Evolutionary conservation across 1,284 basidiomycete species (phyloP).

Genomic region (Apiotrichum gracile): DNA sequence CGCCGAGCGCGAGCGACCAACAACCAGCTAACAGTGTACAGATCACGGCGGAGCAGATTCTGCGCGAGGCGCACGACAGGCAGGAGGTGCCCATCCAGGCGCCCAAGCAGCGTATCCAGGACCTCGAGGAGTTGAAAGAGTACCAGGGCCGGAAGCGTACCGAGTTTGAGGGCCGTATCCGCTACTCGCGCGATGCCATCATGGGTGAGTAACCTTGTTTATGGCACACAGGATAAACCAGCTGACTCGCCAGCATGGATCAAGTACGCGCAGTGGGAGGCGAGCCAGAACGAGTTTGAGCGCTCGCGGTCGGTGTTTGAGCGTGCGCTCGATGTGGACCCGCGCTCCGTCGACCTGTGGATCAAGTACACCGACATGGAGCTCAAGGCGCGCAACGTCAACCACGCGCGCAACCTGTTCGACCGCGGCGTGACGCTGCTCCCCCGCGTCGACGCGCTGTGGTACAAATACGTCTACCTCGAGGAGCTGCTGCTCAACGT

Average conservation of each 20-base stretch:
- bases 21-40: constrained; percentile 35
- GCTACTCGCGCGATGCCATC: constrained; percentile 63
- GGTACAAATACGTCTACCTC: constrained; percentile 99
- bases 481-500: constrained; percentile 96
- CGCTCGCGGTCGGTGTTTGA: constrained; percentile 92
- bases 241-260: constrained; percentile 51
- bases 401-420: constrained; percentile 93
- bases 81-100: constrained; percentile 87
- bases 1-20: too few species aligned
- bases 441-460: constrained; percentile 81
- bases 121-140: constrained; percentile 94
- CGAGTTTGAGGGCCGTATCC: constrained; percentile 93
- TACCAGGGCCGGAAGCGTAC: constrained; percentile 90
- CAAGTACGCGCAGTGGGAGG: constrained; percentile 65
- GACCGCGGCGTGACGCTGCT: constrained; percentile 94
- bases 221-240: background rate
- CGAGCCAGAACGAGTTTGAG: constrained; percentile 93
- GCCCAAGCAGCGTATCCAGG: constrained; percentile 91
- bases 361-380: constrained; percentile 97
- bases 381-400: constrained; percentile 91
- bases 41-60: constrained; percentile 96
- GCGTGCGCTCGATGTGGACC: constrained; percentile 91
- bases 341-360: constrained; percentile 85
- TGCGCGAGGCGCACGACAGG: constrained; percentile 96
- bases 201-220: constrained; percentile 28